Evolutionary conservation across 176 grass and related monocot genomes (phyloP), one percentile per base, ranked within the genome.

Genomic region (Cenchrus purpureus): DNA sequence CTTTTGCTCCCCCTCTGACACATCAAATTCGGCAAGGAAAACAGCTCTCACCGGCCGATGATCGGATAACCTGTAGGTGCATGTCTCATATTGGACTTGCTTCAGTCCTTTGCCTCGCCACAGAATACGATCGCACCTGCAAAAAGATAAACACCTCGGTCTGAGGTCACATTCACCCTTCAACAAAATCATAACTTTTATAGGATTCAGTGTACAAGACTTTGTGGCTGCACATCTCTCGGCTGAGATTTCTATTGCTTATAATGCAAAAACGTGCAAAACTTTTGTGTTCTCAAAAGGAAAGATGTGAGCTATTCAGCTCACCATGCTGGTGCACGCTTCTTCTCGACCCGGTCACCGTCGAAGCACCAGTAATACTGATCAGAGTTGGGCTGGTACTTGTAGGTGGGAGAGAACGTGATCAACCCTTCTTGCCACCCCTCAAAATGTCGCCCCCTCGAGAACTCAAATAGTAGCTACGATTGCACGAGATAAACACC

Each of bases 91-190:
- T 5, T 86, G 78, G 61, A 86, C 89, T 73, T 96, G 93, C 72
- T 96, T 99, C 88, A 95, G 83, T 19, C 88, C 88, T 73, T 80
- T 84, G 5, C 97, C 97, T 10, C 87, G 64, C 97, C 97, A 99
- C 28, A 99, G 88, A 20, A 99, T 96, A n/a, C 97, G 86, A 87
- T 99, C 97, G 43, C 97, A 99, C 95, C 92, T 98, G 75, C 81
- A 65, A 83, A 82, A 43, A 86, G 61, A 5, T 10, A 50, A 50
- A 42, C 20, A 74, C 12, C 50, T 14, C 73, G 12, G 5, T 13
- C 66, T 16, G 1, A 48, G 19, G 79, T 78, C 73, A 62, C 1
- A 71, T 42, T 15, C 54, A 15, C 28, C 70, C 58, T 6, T 79
- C 57, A 49, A 32, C 51, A 12, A 77, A 58, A 22, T 4, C 81